Percentiles rank a stretch among this genome's conserved stretches.
phyloP scores from a whole-genome alignment of 1,284 basidiomycete species.

The Cryptococcus jaspeensis region DNA sequence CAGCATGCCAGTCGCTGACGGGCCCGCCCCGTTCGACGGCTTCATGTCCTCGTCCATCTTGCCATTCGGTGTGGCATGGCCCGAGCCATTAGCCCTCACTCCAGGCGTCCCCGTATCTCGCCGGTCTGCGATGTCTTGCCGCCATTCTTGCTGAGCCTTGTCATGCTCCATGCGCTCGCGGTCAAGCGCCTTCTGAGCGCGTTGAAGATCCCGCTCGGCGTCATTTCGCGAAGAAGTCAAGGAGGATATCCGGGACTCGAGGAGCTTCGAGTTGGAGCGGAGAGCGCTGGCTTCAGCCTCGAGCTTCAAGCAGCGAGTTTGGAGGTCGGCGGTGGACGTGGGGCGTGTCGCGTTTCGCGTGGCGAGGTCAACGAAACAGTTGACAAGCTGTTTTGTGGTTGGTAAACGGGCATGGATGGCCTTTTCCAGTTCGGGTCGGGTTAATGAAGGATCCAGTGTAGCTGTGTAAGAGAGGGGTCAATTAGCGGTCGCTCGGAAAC shows the following conservation, averaged over 20 bases:
- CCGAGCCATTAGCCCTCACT: conserved; percentile 37
- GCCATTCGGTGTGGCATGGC: conserved; percentile 57
- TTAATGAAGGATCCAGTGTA: conserved; percentile 24
- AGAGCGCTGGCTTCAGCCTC: conserved; percentile 44
- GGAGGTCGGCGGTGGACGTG: conserved; percentile 29
- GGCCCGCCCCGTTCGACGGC: conserved; percentile 6
- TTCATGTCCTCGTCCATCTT: conserved; percentile 23
- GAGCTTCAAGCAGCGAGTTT: conserved; percentile 26
- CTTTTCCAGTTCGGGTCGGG: conserved; percentile 32
- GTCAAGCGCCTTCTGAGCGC: conserved; percentile 70
- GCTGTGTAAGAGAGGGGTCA: conserved; percentile 15
- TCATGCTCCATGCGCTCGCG: conserved; percentile 65
- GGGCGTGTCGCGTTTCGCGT: conserved; percentile 17
- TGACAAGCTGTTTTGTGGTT: conserved; percentile 33
- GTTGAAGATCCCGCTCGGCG: conserved; percentile 61
- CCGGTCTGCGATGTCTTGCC: conserved; percentile 36
- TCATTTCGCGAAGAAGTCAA: conserved; percentile 59
- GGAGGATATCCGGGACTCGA: conserved; percentile 61
- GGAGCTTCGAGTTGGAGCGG: conserved; percentile 58
- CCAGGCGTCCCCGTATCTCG: conserved; percentile 21
- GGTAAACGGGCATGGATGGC: conserved; percentile 34
- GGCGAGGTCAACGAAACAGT: conserved; percentile 30
- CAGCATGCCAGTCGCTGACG: conserved; percentile 16
- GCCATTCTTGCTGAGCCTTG: conserved; percentile 57
- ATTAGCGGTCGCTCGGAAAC: background rate